A percentile compares a stretch with the other conserved stretches of the same genome.
Conservation (phyloP, 257 asterid species). For the Cinchona pubescens region DNA sequence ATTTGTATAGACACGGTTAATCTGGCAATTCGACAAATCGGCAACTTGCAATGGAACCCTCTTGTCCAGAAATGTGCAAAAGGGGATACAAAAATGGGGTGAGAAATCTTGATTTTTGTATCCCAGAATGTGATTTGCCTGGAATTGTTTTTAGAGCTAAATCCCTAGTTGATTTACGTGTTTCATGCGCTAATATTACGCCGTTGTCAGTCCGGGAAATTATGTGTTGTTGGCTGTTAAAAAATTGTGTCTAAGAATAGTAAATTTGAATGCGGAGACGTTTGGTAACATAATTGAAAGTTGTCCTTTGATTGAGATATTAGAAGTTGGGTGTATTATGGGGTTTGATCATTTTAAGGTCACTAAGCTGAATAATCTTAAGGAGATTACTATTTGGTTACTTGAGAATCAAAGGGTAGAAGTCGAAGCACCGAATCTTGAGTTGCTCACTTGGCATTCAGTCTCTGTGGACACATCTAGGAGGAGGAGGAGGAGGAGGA, state of each 20-base stretch:
- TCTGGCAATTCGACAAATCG: background rate
- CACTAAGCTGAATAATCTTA: too few relatives aligned
- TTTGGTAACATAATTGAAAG: background rate
- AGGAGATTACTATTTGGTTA: background rate
- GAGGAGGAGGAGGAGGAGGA: background rate
- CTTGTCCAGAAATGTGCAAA: too few relatives aligned
- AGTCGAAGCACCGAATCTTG: background rate
- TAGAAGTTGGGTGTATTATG: background rate
- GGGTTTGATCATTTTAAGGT: background rate
- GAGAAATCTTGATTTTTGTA: too few relatives aligned
- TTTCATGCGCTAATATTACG: background rate
- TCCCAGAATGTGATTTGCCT: too few relatives aligned
- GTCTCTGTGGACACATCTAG: too few relatives aligned
- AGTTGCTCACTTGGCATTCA: background rate
- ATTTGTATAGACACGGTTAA: background rate
- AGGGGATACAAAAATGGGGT: too few relatives aligned
- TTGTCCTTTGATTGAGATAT: background rate
- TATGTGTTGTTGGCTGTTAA: background rate
- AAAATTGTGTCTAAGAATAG: background rate
- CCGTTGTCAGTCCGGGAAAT: background rate
- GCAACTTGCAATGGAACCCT: too few relatives aligned
- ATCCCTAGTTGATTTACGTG: background rate
- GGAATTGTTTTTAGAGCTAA: background rate
- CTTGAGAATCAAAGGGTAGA: background rate
- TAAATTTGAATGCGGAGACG: background rate